phyloP scores from a whole-genome alignment of 2,329 filamentous ascomycete species.

The Fusarium brachygibbosum region DNA sequence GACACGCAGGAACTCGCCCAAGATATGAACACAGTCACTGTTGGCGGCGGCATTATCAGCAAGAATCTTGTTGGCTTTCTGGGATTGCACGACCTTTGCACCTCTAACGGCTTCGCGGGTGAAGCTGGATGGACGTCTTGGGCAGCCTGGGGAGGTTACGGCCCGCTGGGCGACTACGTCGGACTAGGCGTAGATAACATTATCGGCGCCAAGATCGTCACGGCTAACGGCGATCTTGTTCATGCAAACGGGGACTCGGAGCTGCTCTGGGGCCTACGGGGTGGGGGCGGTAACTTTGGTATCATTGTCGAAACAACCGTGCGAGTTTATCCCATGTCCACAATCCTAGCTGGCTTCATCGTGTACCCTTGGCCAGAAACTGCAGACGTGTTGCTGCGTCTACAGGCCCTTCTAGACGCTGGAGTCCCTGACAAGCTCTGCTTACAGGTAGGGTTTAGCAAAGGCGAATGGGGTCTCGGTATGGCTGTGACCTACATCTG shows the following conservation, averaged over 20 bases:
- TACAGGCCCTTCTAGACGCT: slow-evolving; percentile 5
- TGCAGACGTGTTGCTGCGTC: neutral
- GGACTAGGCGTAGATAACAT: slow-evolving; percentile 40
- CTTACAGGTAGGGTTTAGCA: slow-evolving; percentile 6
- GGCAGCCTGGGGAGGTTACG: slow-evolving; percentile 41
- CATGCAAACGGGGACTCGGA: slow-evolving; percentile 19
- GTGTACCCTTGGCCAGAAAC: slow-evolving; percentile 11
- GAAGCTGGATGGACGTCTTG: slow-evolving; percentile 33
- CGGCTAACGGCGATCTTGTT: slow-evolving; percentile 24
- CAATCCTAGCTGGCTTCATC: slow-evolving; percentile 8
- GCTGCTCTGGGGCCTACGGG: slow-evolving; percentile 39
- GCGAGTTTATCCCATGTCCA: slow-evolving; percentile 31
- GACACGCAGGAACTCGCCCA: slow-evolving; percentile 43
- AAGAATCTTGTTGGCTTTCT: slow-evolving; percentile 29
- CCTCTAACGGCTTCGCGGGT: slow-evolving; percentile 32
- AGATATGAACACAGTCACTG: slow-evolving; percentile 17
- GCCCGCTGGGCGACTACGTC: slow-evolving; percentile 24
- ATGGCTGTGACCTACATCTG: slow-evolving; percentile 15
- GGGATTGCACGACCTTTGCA: slow-evolving; percentile 25
- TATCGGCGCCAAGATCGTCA: slow-evolving; percentile 29
- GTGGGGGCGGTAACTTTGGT: slow-evolving; percentile 40
- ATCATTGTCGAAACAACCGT: slow-evolving; percentile 29
- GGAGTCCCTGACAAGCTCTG: slow-evolving; percentile 8
- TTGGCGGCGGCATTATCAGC: slow-evolving; percentile 36
- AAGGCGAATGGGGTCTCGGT: slow-evolving; percentile 12